These are phyloP conservation scores for Podospora australis DNA, from an alignment of 495 filamentous ascomycete genomes.

Conservation along the genomic window DNA sequence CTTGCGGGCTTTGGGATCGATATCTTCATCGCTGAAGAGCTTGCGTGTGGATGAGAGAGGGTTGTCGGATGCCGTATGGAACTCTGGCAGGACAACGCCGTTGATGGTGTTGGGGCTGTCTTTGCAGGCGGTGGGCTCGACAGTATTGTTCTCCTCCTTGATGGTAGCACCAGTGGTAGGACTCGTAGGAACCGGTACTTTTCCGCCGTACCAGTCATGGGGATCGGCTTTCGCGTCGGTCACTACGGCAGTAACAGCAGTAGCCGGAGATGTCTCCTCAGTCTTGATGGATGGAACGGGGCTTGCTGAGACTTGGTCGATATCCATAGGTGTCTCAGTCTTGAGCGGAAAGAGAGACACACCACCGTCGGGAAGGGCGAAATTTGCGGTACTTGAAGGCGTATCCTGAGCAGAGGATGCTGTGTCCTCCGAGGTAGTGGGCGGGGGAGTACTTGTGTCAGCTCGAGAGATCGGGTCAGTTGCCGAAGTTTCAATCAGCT, in stretches of 20 bases:
- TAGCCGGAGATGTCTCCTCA: no score
- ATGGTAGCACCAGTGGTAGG: background rate
- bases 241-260: no score
- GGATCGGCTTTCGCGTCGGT: background rate
- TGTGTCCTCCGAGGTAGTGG: no score
- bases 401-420: no score
- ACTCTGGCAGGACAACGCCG: conserved; percentile 12
- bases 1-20: conserved; percentile 40
- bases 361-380: no score
- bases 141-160: background rate
- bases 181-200: background rate
- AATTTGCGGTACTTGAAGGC: no score
- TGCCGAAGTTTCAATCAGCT: conserved; percentile 10
- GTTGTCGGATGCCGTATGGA: conserved; percentile 22
- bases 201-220: conserved; percentile 11
- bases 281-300: no score
- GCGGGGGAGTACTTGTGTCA: no score
- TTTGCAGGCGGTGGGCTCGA: background rate
- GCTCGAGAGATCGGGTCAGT: no score
- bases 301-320: no score
- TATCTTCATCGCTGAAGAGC: conserved; percentile 7
- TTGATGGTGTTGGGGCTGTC: background rate
- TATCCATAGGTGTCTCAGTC: no score
- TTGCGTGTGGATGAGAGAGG: conserved; percentile 11
- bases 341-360: no score